Percentiles rank a stretch among this genome's conserved stretches.
phyloP scores from a whole-genome alignment of 2,329 filamentous ascomycete species.

The Trichophyton verrucosum region DNA sequence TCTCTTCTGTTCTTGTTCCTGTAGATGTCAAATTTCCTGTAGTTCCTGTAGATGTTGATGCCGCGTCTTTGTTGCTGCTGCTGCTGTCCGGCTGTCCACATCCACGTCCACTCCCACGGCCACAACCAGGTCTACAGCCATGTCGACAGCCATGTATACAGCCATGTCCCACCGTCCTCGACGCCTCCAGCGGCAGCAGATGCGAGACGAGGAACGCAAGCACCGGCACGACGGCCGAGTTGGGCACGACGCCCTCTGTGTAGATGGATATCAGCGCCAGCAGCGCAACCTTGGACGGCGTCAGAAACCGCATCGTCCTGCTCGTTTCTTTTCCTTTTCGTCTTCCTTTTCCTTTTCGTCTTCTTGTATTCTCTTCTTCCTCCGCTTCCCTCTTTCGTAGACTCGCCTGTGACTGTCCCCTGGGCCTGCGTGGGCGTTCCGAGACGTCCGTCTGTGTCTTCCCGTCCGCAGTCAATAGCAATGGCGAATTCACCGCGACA shows the following conservation, averaged over 20 bases:
- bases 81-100: background rate
- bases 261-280: slow-evolving; percentile 75
- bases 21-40: no score
- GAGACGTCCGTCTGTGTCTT: background rate
- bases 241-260: slow-evolving; percentile 55
- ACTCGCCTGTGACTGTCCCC: no score
- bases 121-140: no score
- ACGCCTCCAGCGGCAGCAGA: slow-evolving; percentile 34
- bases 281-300: slow-evolving; percentile 75
- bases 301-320: slow-evolving; percentile 67
- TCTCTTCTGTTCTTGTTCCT: no score
- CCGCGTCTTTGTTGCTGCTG: background rate
- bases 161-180: slow-evolving; percentile 5
- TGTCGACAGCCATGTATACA: no score
- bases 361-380: background rate
- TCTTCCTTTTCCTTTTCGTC: background rate
- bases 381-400: background rate
- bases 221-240: slow-evolving; percentile 57
- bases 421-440: no score
- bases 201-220: slow-evolving; percentile 68
- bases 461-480: background rate
- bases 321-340: background rate
- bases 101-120: no score
- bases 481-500: background rate
- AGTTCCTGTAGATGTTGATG: no score